Evolutionary conservation across 306 rosid species (phyloP), one percentile per base, ranked within the genome.

Genomic region (Hippophae rhamnoides): DNA sequence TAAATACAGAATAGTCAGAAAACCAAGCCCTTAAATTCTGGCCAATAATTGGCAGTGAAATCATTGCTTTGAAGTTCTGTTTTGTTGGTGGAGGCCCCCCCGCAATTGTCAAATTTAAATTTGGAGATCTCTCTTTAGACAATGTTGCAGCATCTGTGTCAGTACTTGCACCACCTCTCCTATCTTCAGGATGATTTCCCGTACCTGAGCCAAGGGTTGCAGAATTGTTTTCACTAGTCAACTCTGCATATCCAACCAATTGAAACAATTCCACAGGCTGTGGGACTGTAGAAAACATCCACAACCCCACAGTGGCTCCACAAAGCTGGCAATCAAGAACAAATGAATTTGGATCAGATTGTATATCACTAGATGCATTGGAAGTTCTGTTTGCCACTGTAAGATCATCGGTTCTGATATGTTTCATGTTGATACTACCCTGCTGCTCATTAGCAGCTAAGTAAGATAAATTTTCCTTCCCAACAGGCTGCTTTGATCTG

Each of bases 41-140:
- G 70, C 96, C 96, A 74, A 86, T 77, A 59, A 92, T 75, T 67
- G 99, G 96, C 65, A 88, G 61, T 31, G 90, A 85, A 65, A 87
- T 83, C 60, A 78, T 76, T 61, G 96, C 95, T 78, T 83, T 92
- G 58, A 87, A 92, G 62, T 80, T 81, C 77, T 92, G 98, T 67
- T 76, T 77, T 58, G 93, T 78, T 63, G 98, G 98, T 54, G 88
- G 82, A 82, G 96, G 98, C 10, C 98, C 98, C 79, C 98, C 98
- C 6, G 98, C 98, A 66, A 92, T 92, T 47, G 99, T 92, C 72
- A 81, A 70, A 63, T 74, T 81, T 61, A 92, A 84, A 73, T 69
- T 80, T 9, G 76, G 62, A 54, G 74, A 64, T 41, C 69, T 61
- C 60, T 69, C 76, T 67, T 76, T 80, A 10, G 85, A 74, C 57